These are phyloP conservation scores for Daldinia childiae DNA, from an alignment of 495 filamentous ascomycete genomes.

Conservation along the genomic window DNA sequence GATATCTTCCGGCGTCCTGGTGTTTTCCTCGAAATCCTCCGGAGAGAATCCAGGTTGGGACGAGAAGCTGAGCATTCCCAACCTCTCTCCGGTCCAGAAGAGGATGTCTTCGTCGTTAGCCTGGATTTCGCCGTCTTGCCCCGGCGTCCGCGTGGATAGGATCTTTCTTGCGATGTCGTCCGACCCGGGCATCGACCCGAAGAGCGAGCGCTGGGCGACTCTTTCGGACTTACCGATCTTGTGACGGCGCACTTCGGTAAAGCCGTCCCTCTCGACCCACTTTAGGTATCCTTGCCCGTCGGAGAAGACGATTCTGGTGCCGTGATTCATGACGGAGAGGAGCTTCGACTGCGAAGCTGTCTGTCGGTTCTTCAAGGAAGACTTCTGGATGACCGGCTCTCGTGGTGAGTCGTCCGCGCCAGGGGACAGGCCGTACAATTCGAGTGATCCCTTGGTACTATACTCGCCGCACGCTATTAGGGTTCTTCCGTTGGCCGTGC, in stretches of 20 bases:
- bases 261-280: slow-evolving; percentile 91
- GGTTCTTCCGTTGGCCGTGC: slow-evolving; percentile 61
- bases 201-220: slow-evolving; percentile 51
- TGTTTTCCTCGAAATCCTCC: slow-evolving; percentile 59
- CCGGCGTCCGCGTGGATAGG: slow-evolving; percentile 63
- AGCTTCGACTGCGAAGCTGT: slow-evolving; percentile 83
- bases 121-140: slow-evolving; percentile 44
- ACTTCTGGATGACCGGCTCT: slow-evolving; percentile 52
- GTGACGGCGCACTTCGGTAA: slow-evolving; percentile 78
- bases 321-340: slow-evolving; percentile 85
- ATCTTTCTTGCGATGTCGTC: slow-evolving; percentile 78
- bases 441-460: slow-evolving; percentile 88
- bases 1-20: slow-evolving; percentile 54
- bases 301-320: slow-evolving; percentile 82
- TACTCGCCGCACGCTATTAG: slow-evolving; percentile 93
- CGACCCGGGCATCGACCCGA: slow-evolving; percentile 59
- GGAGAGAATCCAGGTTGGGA: slow-evolving; percentile 56
- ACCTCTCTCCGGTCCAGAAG: slow-evolving; percentile 82
- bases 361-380: slow-evolving; percentile 76
- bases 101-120: slow-evolving; percentile 71
- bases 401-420: slow-evolving; percentile 32
- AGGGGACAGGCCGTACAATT: slow-evolving; percentile 76
- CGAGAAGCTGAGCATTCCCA: slow-evolving; percentile 75
- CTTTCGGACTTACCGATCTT: slow-evolving; percentile 68
- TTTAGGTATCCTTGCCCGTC: slow-evolving; percentile 86